These are phyloP conservation scores for Rhododendron ovatum DNA, from an alignment of 148 eudicot species.

Conservation along the genomic window DNA sequence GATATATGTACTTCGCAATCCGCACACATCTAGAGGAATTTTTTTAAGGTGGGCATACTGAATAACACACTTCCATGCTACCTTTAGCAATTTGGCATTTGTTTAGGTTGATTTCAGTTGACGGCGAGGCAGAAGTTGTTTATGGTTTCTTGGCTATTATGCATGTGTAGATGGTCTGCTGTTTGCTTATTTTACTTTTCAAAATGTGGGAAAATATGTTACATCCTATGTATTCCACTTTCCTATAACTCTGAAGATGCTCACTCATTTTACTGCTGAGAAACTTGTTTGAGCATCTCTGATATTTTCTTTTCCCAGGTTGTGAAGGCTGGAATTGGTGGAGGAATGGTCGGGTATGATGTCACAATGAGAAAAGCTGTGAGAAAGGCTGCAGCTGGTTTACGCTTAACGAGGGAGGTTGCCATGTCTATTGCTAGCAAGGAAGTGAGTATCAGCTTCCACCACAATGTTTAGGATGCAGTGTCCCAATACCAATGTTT, in stretches of 20 bases:
- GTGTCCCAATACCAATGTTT: not conserved
- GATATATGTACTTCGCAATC: not conserved
- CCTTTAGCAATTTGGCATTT: not conserved
- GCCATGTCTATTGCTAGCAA: conserved; percentile 93
- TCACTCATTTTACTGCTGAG: not conserved
- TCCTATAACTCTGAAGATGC: not conserved
- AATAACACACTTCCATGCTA: not conserved
- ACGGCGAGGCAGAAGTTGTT: not conserved
- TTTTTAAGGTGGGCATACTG: not conserved
- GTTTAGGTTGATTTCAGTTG: not conserved
- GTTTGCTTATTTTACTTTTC: not conserved
- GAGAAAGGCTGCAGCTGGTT: conserved; percentile 92
- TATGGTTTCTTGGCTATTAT: not conserved
- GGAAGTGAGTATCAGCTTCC: conserved; percentile 56
- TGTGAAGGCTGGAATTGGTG: conserved; percentile 73
- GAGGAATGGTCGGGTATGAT: conserved; percentile 89
- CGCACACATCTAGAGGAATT: not conserved
- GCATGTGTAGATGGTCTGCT: not conserved
- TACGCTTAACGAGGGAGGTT: conserved; percentile 87
- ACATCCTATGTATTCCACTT: not conserved
- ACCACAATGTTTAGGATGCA: not conserved
- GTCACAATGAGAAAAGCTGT: conserved; percentile 61
- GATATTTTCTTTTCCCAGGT: conserved; percentile 36
- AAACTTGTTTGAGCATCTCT: conserved; percentile 1
- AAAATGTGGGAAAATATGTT: not conserved